These are phyloP conservation scores for Blastocystis sp. DNA, from an alignment of 352 stramenopile species.

Conservation along the genomic window DNA sequence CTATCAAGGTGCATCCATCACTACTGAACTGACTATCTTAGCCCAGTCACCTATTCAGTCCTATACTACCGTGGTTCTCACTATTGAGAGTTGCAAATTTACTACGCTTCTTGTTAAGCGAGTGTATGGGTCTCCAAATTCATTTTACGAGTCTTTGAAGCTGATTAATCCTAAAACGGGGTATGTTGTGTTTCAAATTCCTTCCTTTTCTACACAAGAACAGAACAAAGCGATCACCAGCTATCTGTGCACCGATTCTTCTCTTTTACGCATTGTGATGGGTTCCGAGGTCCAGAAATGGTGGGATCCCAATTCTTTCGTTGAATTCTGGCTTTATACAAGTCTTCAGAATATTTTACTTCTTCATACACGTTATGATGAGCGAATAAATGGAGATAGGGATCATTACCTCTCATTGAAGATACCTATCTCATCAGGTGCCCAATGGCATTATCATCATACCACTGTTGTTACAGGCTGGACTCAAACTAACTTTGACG, in stretches of 20 bases:
- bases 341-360: not conserved
- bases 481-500: not conserved
- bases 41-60: not conserved
- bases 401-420: not conserved
- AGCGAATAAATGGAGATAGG: not conserved
- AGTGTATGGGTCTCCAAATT: not conserved
- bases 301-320: not conserved
- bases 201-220: not conserved
- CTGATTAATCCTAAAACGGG: not conserved
- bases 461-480: not conserved
- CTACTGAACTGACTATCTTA: not conserved
- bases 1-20: not conserved
- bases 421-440: not conserved
- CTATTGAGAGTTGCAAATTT: not conserved
- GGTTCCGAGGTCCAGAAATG: not conserved
- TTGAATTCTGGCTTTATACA: not conserved
- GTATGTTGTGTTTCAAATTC: not conserved
- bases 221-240: not conserved
- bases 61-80: not conserved
- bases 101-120: not conserved
- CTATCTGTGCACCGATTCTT: not conserved
- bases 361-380: not conserved
- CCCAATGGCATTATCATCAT: not conserved
- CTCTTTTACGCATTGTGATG: not conserved
- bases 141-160: not conserved